Percentiles rank a stretch among this genome's conserved stretches.
These are phyloP conservation scores for Pyrenophora graminea DNA, from an alignment of 2,329 filamentous ascomycete genomes.

Conservation along the genomic window DNA sequence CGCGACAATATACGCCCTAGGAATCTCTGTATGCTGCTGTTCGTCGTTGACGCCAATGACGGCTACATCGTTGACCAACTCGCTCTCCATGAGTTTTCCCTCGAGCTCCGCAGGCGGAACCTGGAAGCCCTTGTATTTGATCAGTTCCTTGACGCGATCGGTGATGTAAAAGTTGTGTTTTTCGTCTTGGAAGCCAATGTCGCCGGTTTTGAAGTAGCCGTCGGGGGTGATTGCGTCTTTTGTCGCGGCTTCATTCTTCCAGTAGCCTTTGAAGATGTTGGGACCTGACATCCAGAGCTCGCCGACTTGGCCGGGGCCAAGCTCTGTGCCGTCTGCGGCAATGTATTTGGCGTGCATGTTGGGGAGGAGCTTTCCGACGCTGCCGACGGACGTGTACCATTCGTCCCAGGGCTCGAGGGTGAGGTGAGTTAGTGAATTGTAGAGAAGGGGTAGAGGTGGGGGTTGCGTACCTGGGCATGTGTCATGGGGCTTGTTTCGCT, in stretches of 20 bases:
- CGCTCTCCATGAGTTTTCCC: slow-evolving; percentile 32
- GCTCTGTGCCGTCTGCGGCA: slow-evolving; percentile 59
- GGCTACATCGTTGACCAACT: slow-evolving; percentile 30
- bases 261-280: slow-evolving; percentile 78
- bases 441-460: no score
- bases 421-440: neutral
- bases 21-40: slow-evolving; percentile 33
- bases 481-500: slow-evolving; percentile 34
- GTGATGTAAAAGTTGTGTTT: slow-evolving; percentile 38
- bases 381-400: slow-evolving; percentile 59
- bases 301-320: slow-evolving; percentile 62
- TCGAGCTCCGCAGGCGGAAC: slow-evolving; percentile 38
- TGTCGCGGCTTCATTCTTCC: slow-evolving; percentile 72
- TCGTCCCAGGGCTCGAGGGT: slow-evolving; percentile 27
- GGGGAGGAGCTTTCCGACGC: slow-evolving; percentile 75
- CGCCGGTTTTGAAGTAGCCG: slow-evolving; percentile 57
- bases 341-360: slow-evolving; percentile 83
- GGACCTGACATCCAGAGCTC: slow-evolving; percentile 72
- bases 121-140: slow-evolving; percentile 41
- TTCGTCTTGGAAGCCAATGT: slow-evolving; percentile 33
- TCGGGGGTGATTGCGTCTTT: slow-evolving; percentile 70
- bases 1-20: slow-evolving; percentile 35
- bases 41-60: slow-evolving; percentile 36
- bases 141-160: slow-evolving; percentile 38
- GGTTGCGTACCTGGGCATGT: slow-evolving; percentile 24